These are phyloP conservation scores for Gossypium laxum DNA, from an alignment of 441 rosid genomes.

Conservation along the genomic window DNA sequence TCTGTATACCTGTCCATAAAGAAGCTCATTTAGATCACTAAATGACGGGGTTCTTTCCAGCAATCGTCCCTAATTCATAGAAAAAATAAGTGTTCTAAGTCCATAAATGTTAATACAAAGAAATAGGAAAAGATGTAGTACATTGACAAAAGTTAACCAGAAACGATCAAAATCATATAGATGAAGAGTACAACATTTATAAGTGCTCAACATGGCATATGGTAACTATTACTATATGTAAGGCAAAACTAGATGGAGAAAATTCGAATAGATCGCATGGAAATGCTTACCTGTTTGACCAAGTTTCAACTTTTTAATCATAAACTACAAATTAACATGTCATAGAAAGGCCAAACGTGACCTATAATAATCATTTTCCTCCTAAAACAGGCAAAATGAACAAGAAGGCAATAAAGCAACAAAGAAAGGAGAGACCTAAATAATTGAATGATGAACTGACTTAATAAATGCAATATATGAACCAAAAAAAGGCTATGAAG, in stretches of 20 bases:
- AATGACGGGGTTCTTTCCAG: slow-evolving; percentile 87
- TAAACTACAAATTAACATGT: not conserved
- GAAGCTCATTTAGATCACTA: slow-evolving; percentile 85
- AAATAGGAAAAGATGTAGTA: slow-evolving; percentile 3
- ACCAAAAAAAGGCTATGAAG: not conserved
- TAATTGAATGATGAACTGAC: not conserved
- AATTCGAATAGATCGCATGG: not conserved
- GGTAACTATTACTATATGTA: not conserved
- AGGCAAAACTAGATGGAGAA: not conserved
- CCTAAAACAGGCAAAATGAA: not conserved
- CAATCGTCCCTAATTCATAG: slow-evolving; percentile 48
- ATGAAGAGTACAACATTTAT: not conserved
- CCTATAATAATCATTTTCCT: not conserved
- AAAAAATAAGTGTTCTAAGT: not conserved
- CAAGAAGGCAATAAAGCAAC: not conserved
- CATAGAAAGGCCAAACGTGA: not conserved
- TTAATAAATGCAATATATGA: not conserved
- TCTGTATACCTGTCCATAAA: slow-evolving; percentile 78
- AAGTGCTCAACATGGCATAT: not conserved
- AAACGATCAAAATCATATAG: slow-evolving; percentile 7
- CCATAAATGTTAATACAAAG: not conserved
- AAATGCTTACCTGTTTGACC: not conserved
- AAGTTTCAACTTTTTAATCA: not conserved
- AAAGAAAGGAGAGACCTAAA: not conserved
- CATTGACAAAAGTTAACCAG: not conserved